These are phyloP conservation scores for Agroathelia rolfsii DNA, from an alignment of 1,284 basidiomycete genomes.

Conservation along the genomic window DNA sequence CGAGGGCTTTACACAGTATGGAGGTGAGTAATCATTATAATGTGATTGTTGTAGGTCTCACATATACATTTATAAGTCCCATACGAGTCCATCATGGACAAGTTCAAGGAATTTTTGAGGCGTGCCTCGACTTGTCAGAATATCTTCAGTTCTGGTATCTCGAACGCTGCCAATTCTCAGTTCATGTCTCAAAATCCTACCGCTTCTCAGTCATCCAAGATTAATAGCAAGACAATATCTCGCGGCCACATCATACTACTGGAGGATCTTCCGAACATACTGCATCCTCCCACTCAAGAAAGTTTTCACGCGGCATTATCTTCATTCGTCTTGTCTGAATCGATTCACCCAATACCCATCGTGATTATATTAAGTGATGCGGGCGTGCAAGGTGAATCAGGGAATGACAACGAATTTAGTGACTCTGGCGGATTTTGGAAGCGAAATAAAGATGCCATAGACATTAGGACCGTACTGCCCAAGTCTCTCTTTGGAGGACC, in stretches of 20 bases:
- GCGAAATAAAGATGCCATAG: conserved; percentile 44
- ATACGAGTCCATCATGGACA: conserved; percentile 57
- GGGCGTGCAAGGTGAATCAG: conserved; percentile 61
- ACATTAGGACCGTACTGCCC: conserved; percentile 60
- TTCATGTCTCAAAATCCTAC: conserved; percentile 7
- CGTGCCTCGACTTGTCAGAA: conserved; percentile 61
- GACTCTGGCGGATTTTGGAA: conserved; percentile 30
- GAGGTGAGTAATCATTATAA: conserved; percentile 3
- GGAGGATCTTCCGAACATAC: conserved; percentile 88
- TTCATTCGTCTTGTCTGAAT: conserved; percentile 35
- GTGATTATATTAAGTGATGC: conserved; percentile 82
- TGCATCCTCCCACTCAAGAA: conserved; percentile 62
- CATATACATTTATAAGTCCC: conserved; percentile 18
- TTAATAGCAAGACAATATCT: conserved; percentile 6
- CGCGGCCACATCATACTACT: conserved; percentile 68
- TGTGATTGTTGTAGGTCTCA: conserved; percentile 5
- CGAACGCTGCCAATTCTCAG: conserved; percentile 12
- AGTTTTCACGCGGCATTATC: conserved; percentile 71
- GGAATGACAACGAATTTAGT: conserved; percentile 39
- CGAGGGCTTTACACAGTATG: conserved; percentile 21
- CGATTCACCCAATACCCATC: conserved; percentile 45
- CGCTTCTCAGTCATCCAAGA: not conserved
- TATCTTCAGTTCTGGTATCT: conserved; percentile 30
- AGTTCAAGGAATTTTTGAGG: conserved; percentile 72
- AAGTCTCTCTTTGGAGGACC: conserved; percentile 49